Conservation (phyloP, 192 early-diverging fungal genomes). For the Linnemannia hyalina region DNA sequence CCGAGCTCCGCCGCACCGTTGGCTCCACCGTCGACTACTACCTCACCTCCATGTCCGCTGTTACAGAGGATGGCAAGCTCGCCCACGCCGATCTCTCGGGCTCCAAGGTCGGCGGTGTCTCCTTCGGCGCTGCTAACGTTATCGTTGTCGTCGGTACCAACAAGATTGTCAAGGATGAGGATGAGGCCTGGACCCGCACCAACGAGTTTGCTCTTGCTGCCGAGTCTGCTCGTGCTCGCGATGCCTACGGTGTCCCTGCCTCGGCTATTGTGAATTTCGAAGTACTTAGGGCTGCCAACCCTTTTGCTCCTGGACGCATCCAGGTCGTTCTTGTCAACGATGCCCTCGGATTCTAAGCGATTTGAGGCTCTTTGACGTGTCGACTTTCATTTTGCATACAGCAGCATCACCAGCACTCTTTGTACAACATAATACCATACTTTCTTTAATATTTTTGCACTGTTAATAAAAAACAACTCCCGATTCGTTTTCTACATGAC, state of each 20-base stretch:
- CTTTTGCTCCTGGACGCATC: constrained; percentile 43
- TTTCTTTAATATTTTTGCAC: not conserved
- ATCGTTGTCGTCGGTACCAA: constrained; percentile 55
- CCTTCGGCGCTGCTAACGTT: constrained; percentile 46
- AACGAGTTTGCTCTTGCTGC: constrained; percentile 50
- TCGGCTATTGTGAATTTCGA: constrained; percentile 53
- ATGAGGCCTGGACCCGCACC: constrained; percentile 50
- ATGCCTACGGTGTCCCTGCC: constrained; percentile 55
- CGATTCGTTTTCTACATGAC: not conserved
- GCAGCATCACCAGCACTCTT: not conserved
- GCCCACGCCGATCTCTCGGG: constrained; percentile 54
- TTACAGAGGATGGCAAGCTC: constrained; percentile 56
- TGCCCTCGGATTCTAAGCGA: constrained; percentile 56
- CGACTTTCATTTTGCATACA: not conserved
- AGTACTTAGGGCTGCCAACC: constrained; percentile 47
- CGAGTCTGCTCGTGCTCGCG: constrained; percentile 57
- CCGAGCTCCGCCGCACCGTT: constrained; percentile 49
- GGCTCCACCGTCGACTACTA: constrained; percentile 59
- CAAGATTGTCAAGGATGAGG: constrained; percentile 62
- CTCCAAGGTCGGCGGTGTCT: constrained; percentile 57
- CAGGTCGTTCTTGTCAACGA: constrained; percentile 56
- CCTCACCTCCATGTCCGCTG: constrained; percentile 51
- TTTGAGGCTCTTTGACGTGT: not conserved
- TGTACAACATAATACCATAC: constrained; percentile 12
- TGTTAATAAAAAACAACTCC: not conserved